A percentile compares a stretch with the other conserved stretches of the same genome.
phyloP scores from a whole-genome alignment of 2,329 filamentous ascomycete genomes.

The Cytospora mali region DNA sequence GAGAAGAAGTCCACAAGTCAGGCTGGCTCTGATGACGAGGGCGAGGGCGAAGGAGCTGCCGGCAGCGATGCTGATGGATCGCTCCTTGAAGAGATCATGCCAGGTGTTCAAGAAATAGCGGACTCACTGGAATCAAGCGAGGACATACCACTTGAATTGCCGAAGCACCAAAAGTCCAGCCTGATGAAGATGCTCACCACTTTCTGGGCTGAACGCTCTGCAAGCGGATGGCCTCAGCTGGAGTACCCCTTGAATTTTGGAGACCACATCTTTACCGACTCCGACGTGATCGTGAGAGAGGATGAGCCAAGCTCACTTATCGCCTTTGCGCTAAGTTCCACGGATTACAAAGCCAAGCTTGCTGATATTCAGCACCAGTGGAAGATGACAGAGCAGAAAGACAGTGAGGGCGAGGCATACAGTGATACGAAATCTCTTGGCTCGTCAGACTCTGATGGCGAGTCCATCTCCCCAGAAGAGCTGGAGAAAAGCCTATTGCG shows the following conservation, averaged over 20 bases:
- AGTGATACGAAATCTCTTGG: conserved; percentile 37
- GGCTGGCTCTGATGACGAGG: conserved; percentile 69
- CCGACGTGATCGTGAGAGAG: conserved; percentile 94
- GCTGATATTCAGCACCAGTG: conserved; percentile 62
- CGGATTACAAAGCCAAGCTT: conserved; percentile 84
- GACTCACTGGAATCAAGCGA: conserved; percentile 63
- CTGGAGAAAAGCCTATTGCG: conserved; percentile 85
- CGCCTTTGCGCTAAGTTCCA: conserved; percentile 85
- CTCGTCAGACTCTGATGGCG: conserved; percentile 41
- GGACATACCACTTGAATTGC: conserved; percentile 71
- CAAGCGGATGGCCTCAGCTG: conserved; percentile 88
- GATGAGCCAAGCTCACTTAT: conserved; percentile 97
- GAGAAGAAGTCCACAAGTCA: conserved; percentile 54
- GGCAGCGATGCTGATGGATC: conserved; percentile 74
- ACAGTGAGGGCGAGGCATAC: conserved; percentile 37
- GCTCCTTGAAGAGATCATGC: conserved; percentile 68
- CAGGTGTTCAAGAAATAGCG: conserved; percentile 63
- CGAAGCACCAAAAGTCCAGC: conserved; percentile 90
- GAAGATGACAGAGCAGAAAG: conserved; percentile 45
- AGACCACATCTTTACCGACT: conserved; percentile 96
- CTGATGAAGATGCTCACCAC: conserved; percentile 94
- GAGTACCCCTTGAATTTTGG: conserved; percentile 88
- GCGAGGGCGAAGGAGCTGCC: conserved; percentile 51
- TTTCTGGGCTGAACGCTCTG: conserved; percentile 97
- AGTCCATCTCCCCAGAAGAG: conserved; percentile 63